Evolutionary conservation across 805 yeast species (phyloP), one percentile per base, ranked within the genome.

Genomic region (Wickerhamiella australiensis): DNA sequence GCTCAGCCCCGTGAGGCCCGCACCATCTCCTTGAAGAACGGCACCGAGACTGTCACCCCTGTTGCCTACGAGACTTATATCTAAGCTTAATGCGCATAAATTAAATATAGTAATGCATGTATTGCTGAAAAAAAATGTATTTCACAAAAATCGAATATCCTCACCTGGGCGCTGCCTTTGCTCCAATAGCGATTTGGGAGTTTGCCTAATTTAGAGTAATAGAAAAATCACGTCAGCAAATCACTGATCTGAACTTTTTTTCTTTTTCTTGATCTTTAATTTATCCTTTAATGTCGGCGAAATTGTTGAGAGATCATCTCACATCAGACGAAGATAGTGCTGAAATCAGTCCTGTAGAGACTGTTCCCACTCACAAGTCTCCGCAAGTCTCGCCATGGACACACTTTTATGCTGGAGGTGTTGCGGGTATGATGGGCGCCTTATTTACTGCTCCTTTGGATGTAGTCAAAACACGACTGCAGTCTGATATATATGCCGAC

Each of bases 1-100:
- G 96, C 78, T 68, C 84, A 79, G 75, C 98, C 99, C 79, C 88
- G 97, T 82, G 86, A 75, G 61, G 77, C 94, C 60, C 85, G 81
- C 75, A 74, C 82, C 66, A 82, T 92, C 66, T 69, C 88, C 56
- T 80, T 95, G 65, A 78, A 74, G 67, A 80, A 79, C 68, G 80
- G 82, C 76, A 96, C 97, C 68, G 95, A 88, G 74, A 88, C 96
- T 67, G 81, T 92, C 75, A 92, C 96, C 70, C 97, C 99, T 75
- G 88, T 86, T 77, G 83, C 98, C 71, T 92, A 92, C 84, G 99
- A 92, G 80, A 92, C 98, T 71, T 90, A 82, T 84, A 92, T 92
- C 78, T 92, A 87, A 83, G 40, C 48, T 35, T 37, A 26, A 38
- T 38, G 42, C 42, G 20, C 42, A 38, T 38, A 38, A 38, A 21